Evolutionary conservation across 495 filamentous ascomycete species (phyloP).

Genomic region (Lepidopterella palustris): DNA sequence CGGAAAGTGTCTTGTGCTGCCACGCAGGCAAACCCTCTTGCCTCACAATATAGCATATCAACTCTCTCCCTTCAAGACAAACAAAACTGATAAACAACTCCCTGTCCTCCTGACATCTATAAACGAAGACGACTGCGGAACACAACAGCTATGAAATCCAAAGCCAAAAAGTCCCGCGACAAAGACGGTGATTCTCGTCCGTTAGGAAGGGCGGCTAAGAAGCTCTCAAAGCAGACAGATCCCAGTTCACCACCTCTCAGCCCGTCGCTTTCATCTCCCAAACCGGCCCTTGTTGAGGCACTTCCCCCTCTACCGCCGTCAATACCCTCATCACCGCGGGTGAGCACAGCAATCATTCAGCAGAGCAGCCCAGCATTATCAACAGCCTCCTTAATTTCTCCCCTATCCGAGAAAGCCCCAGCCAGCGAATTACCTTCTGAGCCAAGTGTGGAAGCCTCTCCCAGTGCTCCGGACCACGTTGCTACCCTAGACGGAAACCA

Average conservation of each 20-base stretch:
- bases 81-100: constrained; percentile 8
- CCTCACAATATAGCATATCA: constrained; percentile 13
- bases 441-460: no score
- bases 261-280: background rate
- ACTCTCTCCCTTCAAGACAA: constrained; percentile 20
- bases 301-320: no score
- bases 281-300: background rate
- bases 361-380: no score
- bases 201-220: background rate
- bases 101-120: constrained; percentile 5
- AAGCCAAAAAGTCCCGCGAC: background rate
- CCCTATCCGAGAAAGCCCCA: no score
- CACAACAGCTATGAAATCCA: background rate
- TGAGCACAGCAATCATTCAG: no score
- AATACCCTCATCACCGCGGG: no score
- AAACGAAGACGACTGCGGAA: background rate
- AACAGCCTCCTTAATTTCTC: no score
- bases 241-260: background rate
- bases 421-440: no score
- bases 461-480: no score
- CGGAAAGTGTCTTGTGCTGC: constrained; percentile 4
- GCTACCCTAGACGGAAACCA: no score
- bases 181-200: no score
- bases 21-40: constrained; percentile 25
- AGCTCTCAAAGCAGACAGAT: background rate